These are phyloP conservation scores for Anthracocystis panici-leucophaei DNA, from an alignment of 1,284 basidiomycete genomes.

Conservation along the genomic window DNA sequence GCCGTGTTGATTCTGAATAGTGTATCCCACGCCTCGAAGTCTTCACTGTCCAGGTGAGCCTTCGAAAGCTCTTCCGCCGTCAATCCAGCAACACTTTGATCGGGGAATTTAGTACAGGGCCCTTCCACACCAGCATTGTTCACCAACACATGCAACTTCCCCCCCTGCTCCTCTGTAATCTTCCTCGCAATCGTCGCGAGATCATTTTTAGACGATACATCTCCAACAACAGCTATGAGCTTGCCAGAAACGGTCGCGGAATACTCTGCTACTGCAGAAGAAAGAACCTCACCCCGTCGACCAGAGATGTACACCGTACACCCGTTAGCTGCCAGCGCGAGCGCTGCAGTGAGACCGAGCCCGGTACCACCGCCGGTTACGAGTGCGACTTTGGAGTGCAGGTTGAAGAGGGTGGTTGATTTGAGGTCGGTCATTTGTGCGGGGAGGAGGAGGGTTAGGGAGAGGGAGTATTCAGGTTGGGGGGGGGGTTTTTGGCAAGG, in stretches of 20 bases:
- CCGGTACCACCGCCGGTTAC: slow-evolving; percentile 64
- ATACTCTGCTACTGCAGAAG: slow-evolving; percentile 36
- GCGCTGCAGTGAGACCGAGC: slow-evolving; percentile 59
- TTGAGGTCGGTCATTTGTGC: slow-evolving; percentile 17
- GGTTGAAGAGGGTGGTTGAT: slow-evolving; percentile 38
- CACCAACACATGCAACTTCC: slow-evolving; percentile 52
- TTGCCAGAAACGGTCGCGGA: slow-evolving; percentile 10
- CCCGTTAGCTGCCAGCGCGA: slow-evolving; percentile 61
- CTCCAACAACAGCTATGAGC: slow-evolving; percentile 42
- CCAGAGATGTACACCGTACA: slow-evolving; percentile 64
- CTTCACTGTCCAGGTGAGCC: slow-evolving; percentile 44
- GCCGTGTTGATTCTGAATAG: slow-evolving; percentile 52
- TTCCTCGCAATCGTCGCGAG: slow-evolving; percentile 21
- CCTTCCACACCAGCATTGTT: slow-evolving; percentile 65
- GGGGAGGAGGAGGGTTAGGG: too few relatives aligned
- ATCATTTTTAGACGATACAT: slow-evolving; percentile 50
- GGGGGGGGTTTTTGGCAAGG: neutral
- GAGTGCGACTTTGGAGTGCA: slow-evolving; percentile 54
- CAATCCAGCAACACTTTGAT: neutral
- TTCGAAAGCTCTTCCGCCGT: slow-evolving; percentile 21
- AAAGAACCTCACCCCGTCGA: slow-evolving; percentile 45
- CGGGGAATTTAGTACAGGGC: slow-evolving; percentile 49
- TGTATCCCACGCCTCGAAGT: slow-evolving; percentile 42
- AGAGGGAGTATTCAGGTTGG: too few relatives aligned
- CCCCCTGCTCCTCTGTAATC: too few relatives aligned